Percentiles rank a stretch among this genome's conserved stretches.
phyloP scores from a whole-genome alignment of 208 protist genomes.

The Endotrypanum monterogeii region DNA sequence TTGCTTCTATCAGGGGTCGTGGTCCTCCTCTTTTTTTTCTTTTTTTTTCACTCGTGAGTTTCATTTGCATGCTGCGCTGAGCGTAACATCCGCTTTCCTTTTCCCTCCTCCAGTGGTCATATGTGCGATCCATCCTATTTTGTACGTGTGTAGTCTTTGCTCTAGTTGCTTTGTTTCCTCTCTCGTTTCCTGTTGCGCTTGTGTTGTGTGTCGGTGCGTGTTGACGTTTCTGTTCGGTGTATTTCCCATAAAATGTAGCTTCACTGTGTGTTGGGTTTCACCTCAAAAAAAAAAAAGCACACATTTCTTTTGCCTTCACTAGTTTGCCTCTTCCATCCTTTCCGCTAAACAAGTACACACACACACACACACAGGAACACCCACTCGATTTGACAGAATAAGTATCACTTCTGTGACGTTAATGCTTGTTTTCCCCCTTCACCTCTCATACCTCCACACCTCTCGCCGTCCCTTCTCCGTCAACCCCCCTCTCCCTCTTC shows the following conservation, averaged over 20 bases:
- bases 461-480: background rate
- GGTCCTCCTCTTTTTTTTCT: background rate
- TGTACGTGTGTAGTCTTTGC: background rate
- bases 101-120: background rate
- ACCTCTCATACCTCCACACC: no score
- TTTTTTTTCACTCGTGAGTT: background rate
- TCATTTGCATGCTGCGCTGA: no score
- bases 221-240: background rate
- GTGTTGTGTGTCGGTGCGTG: slow-evolving; percentile 1
- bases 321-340: no score
- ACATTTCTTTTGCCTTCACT: background rate
- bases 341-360: no score
- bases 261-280: background rate
- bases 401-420: no score
- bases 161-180: background rate
- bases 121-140: background rate
- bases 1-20: background rate
- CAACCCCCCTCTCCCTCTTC: background rate
- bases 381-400: no score
- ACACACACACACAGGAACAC: no score
- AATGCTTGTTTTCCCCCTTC: no score
- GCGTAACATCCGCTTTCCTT: background rate
- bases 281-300: background rate
- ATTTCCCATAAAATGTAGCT: background rate
- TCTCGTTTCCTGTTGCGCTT: background rate